These are phyloP conservation scores for Psilocybe mexicana DNA, from an alignment of 1,284 basidiomycete species.

Conservation along the genomic window DNA sequence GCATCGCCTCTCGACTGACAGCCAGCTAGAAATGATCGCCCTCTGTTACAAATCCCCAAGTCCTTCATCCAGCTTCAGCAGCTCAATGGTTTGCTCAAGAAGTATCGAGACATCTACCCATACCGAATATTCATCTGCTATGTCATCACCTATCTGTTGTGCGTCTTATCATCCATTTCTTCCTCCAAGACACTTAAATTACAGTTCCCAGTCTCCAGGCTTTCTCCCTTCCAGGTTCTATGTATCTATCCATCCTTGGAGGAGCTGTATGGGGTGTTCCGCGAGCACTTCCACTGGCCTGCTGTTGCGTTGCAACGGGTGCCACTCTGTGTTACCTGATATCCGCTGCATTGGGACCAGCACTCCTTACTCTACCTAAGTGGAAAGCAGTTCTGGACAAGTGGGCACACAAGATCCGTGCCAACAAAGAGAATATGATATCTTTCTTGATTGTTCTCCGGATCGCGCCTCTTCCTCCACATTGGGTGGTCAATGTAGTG, in stretches of 20 bases:
- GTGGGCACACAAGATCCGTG: constrained; percentile 76
- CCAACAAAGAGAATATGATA: constrained; percentile 78
- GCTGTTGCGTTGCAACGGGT: constrained; percentile 89
- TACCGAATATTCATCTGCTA: constrained; percentile 82
- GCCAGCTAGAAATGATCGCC: constrained; percentile 65
- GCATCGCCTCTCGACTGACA: constrained; percentile 14
- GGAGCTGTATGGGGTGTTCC: constrained; percentile 97
- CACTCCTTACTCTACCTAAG: constrained; percentile 80
- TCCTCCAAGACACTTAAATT: constrained; percentile 12
- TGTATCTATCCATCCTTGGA: constrained; percentile 97
- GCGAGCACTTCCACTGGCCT: constrained; percentile 87
- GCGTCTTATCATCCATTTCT: constrained; percentile 28
- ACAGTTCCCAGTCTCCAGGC: constrained; percentile 76
- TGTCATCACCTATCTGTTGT: constrained; percentile 92
- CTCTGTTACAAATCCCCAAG: constrained; percentile 75
- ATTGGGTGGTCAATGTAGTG: constrained; percentile 95
- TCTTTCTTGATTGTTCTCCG: constrained; percentile 91
- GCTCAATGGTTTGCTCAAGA: constrained; percentile 82
- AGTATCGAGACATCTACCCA: constrained; percentile 86
- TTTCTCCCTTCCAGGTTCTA: constrained; percentile 95
- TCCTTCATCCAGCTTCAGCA: constrained; percentile 82
- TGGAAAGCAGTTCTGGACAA: constrained; percentile 81
- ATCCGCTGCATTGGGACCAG: constrained; percentile 87
- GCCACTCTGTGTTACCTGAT: constrained; percentile 93
- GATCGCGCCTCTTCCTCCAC: constrained; percentile 94